Evolutionary conservation across 2,329 filamentous ascomycete species (phyloP), one percentile per base, ranked within the genome.

Genomic region (Beauveria caledonica): DNA sequence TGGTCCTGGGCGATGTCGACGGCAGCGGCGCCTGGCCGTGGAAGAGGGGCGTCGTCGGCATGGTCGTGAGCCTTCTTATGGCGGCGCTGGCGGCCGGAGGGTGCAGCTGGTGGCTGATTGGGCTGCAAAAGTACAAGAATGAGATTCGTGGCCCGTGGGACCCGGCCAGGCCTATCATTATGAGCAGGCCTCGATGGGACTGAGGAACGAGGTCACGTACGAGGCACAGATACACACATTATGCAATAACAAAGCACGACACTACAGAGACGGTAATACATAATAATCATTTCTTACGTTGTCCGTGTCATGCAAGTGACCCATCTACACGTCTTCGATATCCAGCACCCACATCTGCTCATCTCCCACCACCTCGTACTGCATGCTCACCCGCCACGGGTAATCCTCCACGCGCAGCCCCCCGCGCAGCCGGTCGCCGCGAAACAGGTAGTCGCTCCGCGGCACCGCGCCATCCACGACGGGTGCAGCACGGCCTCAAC

Each of bases 131-230:
- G 76, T 99, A 97, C 76, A 99, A 99, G 79, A 97, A 97, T 72
- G 94, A 97, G 75, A 97, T 99, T 66, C 90, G 92, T 69, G 94
- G 94, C 48, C 94, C 94, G 1, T 99, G 94, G 94, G 94, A 99
- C 76, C 92, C 93, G 21, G 94, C 94, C 7, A 82, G 92, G 70
- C 94, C 94, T 10, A 84, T 94, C 60, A 92, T 94, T 64, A 85
- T 91, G 69, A 86, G 87, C 68, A 78, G 85, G 62, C 78, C 80
- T 64, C 76, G 80, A 58, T 84, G 81, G 81, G 72, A 74, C 25
- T 62, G 44, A 58, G 33, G 33, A 23, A 23, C 3, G 13, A 33
- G n/a, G 33, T 21, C 5, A 10, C 27, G 5, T 13, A 5, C 19
- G 3, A 25, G 36, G 8, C 48, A 25, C 25, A 29, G 27, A 42